These are phyloP conservation scores for Phellinidium pouzarii DNA, from an alignment of 1,284 basidiomycete genomes.

Conservation along the genomic window DNA sequence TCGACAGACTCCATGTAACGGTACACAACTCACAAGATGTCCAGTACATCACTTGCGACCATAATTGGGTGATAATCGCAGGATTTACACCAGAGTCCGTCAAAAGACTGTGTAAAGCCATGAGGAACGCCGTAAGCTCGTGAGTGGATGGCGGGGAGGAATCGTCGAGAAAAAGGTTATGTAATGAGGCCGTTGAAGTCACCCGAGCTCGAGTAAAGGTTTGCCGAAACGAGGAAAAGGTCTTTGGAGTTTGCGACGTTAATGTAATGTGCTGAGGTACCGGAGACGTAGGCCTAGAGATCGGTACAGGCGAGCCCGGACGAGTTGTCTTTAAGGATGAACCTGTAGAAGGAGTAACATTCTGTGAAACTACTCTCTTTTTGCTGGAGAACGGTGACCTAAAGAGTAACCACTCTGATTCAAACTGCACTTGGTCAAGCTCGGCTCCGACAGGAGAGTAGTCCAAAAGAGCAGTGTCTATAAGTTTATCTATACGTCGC, in stretches of 20 bases:
- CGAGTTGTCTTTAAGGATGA: constrained; percentile 26
- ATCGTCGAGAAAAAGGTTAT: constrained; percentile 46
- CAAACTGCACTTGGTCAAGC: constrained; percentile 83
- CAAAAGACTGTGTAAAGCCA: constrained; percentile 82
- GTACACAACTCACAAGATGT: constrained; percentile 56
- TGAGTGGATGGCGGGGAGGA: constrained; percentile 45
- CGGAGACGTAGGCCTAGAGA: constrained; percentile 41
- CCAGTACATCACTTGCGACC: constrained; percentile 96
- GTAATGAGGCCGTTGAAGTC: constrained; percentile 40
- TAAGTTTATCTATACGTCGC: constrained; percentile 77
- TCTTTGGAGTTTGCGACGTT: constrained; percentile 40
- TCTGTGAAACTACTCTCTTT: constrained; percentile 46
- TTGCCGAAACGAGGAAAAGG: constrained; percentile 59
- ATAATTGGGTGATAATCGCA: constrained; percentile 81
- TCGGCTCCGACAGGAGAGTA: constrained; percentile 74
- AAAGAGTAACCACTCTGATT: constrained; percentile 93
- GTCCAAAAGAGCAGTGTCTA: constrained; percentile 83
- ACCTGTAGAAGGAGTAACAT: constrained; percentile 27
- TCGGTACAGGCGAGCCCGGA: constrained; percentile 11
- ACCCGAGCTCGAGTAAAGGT: constrained; percentile 47
- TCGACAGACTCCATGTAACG: constrained; percentile 2
- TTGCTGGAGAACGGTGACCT: constrained; percentile 62
- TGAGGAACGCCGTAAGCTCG: constrained; percentile 76
- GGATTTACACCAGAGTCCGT: constrained; percentile 90
- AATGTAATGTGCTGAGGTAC: constrained; percentile 30